These are phyloP conservation scores for Aureobasidium zeae DNA, from an alignment of 2,329 filamentous ascomycete species.

Conservation along the genomic window DNA sequence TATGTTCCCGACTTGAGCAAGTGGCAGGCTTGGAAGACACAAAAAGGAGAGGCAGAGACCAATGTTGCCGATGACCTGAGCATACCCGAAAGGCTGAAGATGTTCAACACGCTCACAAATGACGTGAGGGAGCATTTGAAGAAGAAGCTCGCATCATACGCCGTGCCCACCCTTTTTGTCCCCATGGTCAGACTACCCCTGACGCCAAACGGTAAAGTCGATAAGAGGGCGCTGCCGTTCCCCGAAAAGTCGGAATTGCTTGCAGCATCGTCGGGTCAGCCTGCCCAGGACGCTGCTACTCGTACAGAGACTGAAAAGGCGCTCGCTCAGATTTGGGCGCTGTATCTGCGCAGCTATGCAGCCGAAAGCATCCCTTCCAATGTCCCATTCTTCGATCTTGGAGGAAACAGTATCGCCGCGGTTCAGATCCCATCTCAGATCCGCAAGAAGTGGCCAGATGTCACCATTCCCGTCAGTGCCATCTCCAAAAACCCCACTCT, in stretches of 20 bases:
- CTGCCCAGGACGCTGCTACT: slow-evolving; percentile 38
- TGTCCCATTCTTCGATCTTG: slow-evolving; percentile 66
- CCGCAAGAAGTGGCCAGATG: slow-evolving; percentile 50
- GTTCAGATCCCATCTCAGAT: slow-evolving; percentile 71
- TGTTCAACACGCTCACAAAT: slow-evolving; percentile 52
- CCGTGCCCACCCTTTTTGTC: slow-evolving; percentile 66
- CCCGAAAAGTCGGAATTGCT: slow-evolving; percentile 62
- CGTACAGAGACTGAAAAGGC: slow-evolving; percentile 52
- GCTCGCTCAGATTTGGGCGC: slow-evolving; percentile 65
- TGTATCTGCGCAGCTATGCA: slow-evolving; percentile 57
- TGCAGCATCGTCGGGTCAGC: slow-evolving; percentile 36
- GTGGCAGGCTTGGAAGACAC: slow-evolving; percentile 61
- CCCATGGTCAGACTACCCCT: slow-evolving; percentile 63
- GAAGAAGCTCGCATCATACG: slow-evolving; percentile 62
- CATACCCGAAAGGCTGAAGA: slow-evolving; percentile 38
- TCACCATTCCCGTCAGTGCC: slow-evolving; percentile 58
- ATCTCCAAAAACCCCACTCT: slow-evolving; percentile 62
- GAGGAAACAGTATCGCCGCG: slow-evolving; percentile 71
- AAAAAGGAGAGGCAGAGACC: slow-evolving; percentile 21
- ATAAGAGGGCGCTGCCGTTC: slow-evolving; percentile 71
- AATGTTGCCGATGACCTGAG: slow-evolving; percentile 23
- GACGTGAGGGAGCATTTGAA: slow-evolving; percentile 60
- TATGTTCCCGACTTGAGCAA: slow-evolving; percentile 71
- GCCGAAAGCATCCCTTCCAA: slow-evolving; percentile 56
- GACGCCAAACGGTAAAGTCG: slow-evolving; percentile 81